Evolutionary conservation across 148 eudicot species (phyloP).

Genomic region (Cornus kousa): DNA sequence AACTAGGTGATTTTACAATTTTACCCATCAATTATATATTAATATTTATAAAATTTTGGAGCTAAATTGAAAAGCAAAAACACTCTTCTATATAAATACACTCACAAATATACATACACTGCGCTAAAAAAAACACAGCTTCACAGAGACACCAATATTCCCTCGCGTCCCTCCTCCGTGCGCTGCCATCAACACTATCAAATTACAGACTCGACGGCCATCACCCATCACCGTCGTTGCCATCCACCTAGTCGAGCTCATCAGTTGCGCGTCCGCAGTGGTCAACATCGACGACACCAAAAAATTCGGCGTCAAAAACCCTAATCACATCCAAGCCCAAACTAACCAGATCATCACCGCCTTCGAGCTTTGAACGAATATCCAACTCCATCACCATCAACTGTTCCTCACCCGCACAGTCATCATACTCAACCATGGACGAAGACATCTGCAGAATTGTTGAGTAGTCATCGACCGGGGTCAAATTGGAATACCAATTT

Average conservation of each 20-base stretch:
- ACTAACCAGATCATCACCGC: slow-evolving; percentile 44
- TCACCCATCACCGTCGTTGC: slow-evolving; percentile 24
- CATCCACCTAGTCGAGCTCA: slow-evolving; percentile 36
- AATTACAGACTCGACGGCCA: not conserved
- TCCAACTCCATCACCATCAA: slow-evolving; percentile 23
- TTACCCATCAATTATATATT: too few relatives aligned
- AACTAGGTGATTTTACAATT: too few relatives aligned
- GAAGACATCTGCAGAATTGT: slow-evolving; percentile 61
- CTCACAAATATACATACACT: too few relatives aligned
- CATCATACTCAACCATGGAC: slow-evolving; percentile 45
- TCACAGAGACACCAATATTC: too few relatives aligned
- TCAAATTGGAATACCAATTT: too few relatives aligned
- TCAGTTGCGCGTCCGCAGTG: slow-evolving; percentile 39
- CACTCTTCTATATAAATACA: too few relatives aligned
- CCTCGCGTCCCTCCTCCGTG: too few relatives aligned
- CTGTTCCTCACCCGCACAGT: slow-evolving; percentile 34
- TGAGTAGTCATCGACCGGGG: too few relatives aligned
- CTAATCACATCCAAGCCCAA: slow-evolving; percentile 19
- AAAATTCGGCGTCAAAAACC: not conserved
- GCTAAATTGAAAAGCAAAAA: too few relatives aligned
- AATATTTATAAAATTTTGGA: too few relatives aligned
- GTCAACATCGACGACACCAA: slow-evolving; percentile 31
- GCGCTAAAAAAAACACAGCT: too few relatives aligned
- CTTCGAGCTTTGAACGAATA: slow-evolving; percentile 37
- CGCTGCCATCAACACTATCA: too few relatives aligned